Evolutionary conservation across 768 basidiomycete genomes (phyloP).

Genomic region (Collybia sp.): DNA sequence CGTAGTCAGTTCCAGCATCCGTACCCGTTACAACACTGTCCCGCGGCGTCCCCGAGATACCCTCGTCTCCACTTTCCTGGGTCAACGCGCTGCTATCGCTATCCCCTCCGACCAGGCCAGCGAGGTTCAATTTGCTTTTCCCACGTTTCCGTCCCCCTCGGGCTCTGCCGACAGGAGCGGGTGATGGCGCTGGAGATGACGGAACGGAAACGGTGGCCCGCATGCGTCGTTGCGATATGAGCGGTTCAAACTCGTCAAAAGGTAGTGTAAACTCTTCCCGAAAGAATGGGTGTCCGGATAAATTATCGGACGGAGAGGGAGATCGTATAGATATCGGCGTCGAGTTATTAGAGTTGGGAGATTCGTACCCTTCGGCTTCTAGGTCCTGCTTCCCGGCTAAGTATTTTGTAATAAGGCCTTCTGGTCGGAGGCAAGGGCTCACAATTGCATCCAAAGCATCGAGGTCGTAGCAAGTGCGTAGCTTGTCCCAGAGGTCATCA

Average conservation of each 20-base stretch:
- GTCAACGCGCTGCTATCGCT: conserved; percentile 84
- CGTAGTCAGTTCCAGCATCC: conserved; percentile 65
- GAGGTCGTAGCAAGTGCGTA: conserved; percentile 66
- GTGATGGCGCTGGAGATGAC: conserved; percentile 48
- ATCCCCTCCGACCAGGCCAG: conserved; percentile 75
- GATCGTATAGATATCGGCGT: conserved; percentile 53
- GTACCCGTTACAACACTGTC: conserved; percentile 70
- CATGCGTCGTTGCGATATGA: conserved; percentile 60
- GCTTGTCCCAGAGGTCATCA: conserved; percentile 73
- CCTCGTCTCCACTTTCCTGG: conserved; percentile 79
- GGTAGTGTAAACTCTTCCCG: conserved; percentile 64
- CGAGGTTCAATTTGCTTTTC: conserved; percentile 56
- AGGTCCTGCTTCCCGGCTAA: conserved; percentile 28
- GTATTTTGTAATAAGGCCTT: conserved; percentile 5
- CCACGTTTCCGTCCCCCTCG: conserved; percentile 33
- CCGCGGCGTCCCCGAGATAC: conserved; percentile 49
- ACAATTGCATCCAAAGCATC: conserved; percentile 71
- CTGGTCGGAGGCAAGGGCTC: conserved; percentile 20
- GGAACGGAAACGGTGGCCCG: conserved; percentile 61
- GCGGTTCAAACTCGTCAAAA: conserved; percentile 50
- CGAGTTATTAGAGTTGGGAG: conserved; percentile 32
- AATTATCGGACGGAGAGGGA: conserved; percentile 67
- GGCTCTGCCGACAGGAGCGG: conserved; percentile 21
- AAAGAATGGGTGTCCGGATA: conserved; percentile 68
- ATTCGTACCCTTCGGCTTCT: conserved; percentile 40